Percentiles rank a stretch among this genome's conserved stretches.
phyloP scores from a whole-genome alignment of 1,284 basidiomycete genomes.

The Austropuccinia psidii region DNA sequence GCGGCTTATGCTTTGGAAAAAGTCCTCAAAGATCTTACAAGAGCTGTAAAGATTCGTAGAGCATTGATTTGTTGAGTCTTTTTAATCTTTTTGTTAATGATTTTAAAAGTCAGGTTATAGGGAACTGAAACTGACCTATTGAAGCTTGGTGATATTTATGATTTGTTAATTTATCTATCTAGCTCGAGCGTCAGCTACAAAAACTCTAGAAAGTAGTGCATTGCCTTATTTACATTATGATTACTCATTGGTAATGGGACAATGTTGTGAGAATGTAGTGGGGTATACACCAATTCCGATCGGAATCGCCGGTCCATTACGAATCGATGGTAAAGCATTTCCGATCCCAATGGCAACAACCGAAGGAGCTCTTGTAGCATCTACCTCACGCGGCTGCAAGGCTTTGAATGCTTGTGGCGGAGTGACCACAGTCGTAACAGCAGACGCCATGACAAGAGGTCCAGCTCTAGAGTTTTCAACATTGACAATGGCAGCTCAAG shows the following conservation, averaged over 20 bases:
- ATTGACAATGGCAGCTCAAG: conserved; percentile 67
- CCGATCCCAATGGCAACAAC: conserved; percentile 99
- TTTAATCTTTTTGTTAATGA: not conserved
- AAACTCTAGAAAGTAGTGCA: conserved; percentile 73
- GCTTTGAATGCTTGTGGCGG: conserved; percentile 93
- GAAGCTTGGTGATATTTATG: not conserved
- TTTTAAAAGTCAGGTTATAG: no score
- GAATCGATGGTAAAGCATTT: conserved; percentile 73
- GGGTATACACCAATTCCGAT: conserved; percentile 95
- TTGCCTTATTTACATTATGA: conserved; percentile 82
- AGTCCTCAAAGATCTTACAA: conserved; percentile 66
- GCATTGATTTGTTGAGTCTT: conserved; percentile 61
- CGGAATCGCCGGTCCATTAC: conserved; percentile 92
- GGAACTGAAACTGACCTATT: no score
- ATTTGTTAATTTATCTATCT: not conserved
- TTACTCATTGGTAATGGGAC: conserved; percentile 87
- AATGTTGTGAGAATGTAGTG: conserved; percentile 98
- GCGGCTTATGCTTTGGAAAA: conserved; percentile 91
- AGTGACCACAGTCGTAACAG: conserved; percentile 82
- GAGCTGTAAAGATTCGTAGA: conserved; percentile 79
- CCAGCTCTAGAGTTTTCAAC: conserved; percentile 93
- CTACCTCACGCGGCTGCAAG: conserved; percentile 94
- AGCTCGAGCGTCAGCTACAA: conserved; percentile 71
- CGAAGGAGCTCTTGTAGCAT: conserved; percentile 95
- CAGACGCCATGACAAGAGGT: conserved; percentile 96